Base-by-base conservation (phyloP, 495 filamentous ascomycete species). In the Viridothelium virens region DNA sequence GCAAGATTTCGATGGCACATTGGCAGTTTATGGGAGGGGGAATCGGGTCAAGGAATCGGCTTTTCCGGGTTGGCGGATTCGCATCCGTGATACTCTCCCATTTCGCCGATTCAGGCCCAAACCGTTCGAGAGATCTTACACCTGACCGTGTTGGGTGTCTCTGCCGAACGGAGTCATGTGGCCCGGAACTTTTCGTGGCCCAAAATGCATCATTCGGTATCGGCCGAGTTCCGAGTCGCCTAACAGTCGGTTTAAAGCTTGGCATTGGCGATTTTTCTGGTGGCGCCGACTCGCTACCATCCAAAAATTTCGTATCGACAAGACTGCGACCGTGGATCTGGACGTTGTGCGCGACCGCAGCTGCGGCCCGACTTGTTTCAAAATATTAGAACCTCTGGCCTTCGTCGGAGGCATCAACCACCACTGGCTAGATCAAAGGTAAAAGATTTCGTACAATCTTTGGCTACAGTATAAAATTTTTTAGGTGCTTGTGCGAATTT, bases 141-240 rank as follows among this genome's bases (percentile, higher is more conserved):
- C 25, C 25, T 25, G 25, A 25, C 25, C 25, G 25, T 46, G 9
- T 46, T 46, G 16, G 14, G 5, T 53, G 48, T 11, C 5, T 53
- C 10, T 18, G 0, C 7, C 5, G 7, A 3, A 9, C 25, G 18
- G 31, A 59, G 53, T 59, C 53, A 59, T 33, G 53, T 59, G 53
- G 7, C 6, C 53, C 25, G 48, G 25, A 10, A 9, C 53, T 36
- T 34, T 18, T 34, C 10, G 53, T 18, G 6, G 31, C 11, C 7
- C 18, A 18, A 31, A 59, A 59, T 0, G 53, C 7, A 59, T 7
- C 11, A 31, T 7, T 36, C 53, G 53, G 53, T 34, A 36, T 33
- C 53, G 53, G 53, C 53, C 53, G 53, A 59, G 31, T 59, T 59
- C 53, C 53, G 53, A 59, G 53, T 59, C 53, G 53, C 53, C 31